phyloP scores from a whole-genome alignment of 805 yeast species.

The Candida silvicultrix region DNA sequence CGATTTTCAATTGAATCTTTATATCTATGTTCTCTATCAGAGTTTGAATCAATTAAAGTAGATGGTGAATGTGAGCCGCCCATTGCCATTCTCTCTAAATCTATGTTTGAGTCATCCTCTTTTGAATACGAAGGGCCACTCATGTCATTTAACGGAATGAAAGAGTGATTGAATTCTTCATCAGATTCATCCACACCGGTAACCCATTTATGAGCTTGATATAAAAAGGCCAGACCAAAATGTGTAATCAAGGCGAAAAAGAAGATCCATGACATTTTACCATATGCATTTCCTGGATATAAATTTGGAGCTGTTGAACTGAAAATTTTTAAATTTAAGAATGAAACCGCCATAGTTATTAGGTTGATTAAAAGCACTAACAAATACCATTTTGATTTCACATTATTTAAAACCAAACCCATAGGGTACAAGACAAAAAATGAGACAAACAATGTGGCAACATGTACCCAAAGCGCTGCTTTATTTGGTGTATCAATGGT shows the following conservation, averaged over 20 bases:
- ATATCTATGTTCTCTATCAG: not conserved
- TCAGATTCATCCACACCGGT: conserved; percentile 21
- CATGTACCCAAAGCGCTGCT: conserved; percentile 49
- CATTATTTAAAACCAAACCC: conserved; percentile 55
- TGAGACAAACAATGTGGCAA: conserved; percentile 34
- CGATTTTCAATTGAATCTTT: not conserved
- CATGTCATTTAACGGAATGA: conserved; percentile 23
- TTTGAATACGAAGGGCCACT: conserved; percentile 1
- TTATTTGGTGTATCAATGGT: conserved; percentile 44
- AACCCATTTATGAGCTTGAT: conserved; percentile 39
- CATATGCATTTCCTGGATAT: conserved; percentile 75
- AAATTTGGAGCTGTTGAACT: conserved; percentile 53
- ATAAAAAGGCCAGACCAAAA: conserved; percentile 44
- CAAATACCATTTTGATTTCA: conserved; percentile 51
- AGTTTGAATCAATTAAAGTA: conserved; percentile 19
- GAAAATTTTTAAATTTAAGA: conserved; percentile 51
- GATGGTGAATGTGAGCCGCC: conserved; percentile 20
- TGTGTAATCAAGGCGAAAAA: conserved; percentile 49
- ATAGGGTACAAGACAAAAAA: conserved; percentile 62
- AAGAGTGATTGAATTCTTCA: conserved; percentile 10
- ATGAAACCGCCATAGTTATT: conserved; percentile 38
- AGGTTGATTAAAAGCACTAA: conserved; percentile 50
- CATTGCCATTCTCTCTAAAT: conserved; percentile 15
- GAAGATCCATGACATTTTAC: conserved; percentile 57
- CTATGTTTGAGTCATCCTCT: conserved; percentile 7